Conservation (phyloP, 2,329 filamentous ascomycete species). For the Zymoseptoria ardabiliae region DNA sequence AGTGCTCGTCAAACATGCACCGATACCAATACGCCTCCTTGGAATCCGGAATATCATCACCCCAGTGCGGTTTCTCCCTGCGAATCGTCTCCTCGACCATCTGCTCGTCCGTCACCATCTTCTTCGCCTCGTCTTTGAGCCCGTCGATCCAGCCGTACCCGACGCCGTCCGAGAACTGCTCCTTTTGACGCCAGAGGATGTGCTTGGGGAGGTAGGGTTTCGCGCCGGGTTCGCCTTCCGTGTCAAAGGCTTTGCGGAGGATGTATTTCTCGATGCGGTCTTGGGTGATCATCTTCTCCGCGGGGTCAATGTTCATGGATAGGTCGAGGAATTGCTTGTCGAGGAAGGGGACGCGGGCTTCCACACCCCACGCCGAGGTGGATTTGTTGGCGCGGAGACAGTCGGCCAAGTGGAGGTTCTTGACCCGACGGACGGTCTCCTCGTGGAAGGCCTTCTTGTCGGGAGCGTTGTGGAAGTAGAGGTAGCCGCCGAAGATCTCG, state of each 20-base stretch:
- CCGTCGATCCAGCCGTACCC: conserved; percentile 99
- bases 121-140: conserved; percentile 87
- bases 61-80: conserved; percentile 97
- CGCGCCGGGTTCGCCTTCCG: conserved; percentile 62
- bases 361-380: conserved; percentile 93
- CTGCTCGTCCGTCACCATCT: conserved; percentile 83
- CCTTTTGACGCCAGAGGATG: conserved; percentile 98
- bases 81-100: conserved; percentile 53
- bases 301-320: conserved; percentile 86
- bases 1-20: conserved; percentile 97
- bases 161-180: conserved; percentile 96
- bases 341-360: conserved; percentile 94
- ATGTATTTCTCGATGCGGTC: conserved; percentile 91
- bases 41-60: conserved; percentile 80
- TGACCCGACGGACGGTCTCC: conserved; percentile 87
- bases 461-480: conserved; percentile 96
- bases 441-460: conserved; percentile 88
- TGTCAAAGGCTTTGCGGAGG: conserved; percentile 94
- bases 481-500: conserved; percentile 96
- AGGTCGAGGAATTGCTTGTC: conserved; percentile 95
- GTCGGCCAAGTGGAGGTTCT: conserved; percentile 94
- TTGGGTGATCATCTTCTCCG: conserved; percentile 91
- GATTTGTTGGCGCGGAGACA: conserved; percentile 99
- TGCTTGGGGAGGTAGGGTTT: conserved; percentile 88
- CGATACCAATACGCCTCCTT: conserved; percentile 99